Conservation (phyloP, 2,329 filamentous ascomycete species). For the Hypoxylon sp. region DNA sequence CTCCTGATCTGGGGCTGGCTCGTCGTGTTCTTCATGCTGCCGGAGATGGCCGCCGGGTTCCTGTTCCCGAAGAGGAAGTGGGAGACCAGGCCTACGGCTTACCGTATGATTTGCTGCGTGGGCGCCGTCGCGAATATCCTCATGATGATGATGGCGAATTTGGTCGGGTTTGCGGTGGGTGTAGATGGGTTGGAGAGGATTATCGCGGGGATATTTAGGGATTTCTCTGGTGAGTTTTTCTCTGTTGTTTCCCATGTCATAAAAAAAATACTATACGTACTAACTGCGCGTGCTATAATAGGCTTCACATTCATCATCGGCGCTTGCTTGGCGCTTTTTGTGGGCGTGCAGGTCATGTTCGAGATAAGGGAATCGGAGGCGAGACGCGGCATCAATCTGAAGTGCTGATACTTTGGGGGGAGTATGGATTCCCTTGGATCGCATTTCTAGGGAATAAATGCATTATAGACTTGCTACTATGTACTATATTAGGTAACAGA, state of each 20-base stretch:
- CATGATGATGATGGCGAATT: conserved; percentile 96
- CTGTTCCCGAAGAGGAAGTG: conserved; percentile 83
- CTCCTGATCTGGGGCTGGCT: conserved; percentile 98
- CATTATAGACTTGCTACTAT: neutral
- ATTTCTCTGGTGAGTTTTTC: conserved; percentile 73
- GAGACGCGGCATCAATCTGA: conserved; percentile 84
- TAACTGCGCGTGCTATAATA: conserved; percentile 50
- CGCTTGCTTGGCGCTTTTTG: conserved; percentile 83
- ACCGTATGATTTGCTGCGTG: conserved; percentile 83
- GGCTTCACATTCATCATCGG: conserved; percentile 80
- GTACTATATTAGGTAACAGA: conserved; percentile 1
- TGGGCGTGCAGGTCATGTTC: conserved; percentile 95
- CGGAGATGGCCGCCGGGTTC: conserved; percentile 80
- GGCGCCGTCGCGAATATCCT: conserved; percentile 88
- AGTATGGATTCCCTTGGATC: neutral
- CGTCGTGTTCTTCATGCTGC: conserved; percentile 92
- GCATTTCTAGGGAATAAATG: neutral
- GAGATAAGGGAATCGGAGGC: conserved; percentile 90
- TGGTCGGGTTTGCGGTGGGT: conserved; percentile 95
- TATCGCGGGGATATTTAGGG: conserved; percentile 80
- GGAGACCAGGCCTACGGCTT: conserved; percentile 77
- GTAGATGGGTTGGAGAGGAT: conserved; percentile 88
- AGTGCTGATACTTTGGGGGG: conserved; percentile 71
- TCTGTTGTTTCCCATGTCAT: conserved; percentile 17
- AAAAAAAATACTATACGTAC: conserved; percentile 15